Evolutionary conservation across 148 eudicot species (phyloP), one percentile per base, ranked within the genome.

Genomic region (Polygonum aviculare): DNA sequence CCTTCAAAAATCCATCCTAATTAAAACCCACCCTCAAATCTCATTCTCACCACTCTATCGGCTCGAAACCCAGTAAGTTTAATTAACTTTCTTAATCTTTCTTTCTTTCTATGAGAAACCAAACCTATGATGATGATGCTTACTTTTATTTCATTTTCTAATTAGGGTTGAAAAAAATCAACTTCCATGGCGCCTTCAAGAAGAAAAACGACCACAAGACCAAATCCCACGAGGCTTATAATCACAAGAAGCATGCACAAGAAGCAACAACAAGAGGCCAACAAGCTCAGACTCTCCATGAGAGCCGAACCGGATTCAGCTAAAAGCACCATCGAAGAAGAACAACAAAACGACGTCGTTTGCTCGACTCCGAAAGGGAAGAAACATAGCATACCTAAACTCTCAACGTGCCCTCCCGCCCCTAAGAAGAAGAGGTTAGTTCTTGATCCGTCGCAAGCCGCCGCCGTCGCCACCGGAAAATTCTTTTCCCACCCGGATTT

Each of bases 401-500:
- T 88, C 14, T 22, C 18, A 11, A 85, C 88, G 1, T 88, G 92
- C 57, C 92, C 89, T 10, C 87, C 92, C 16, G 89, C 92, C 3
- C 92, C 92, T 0, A 88, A 80, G 87, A 88, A 88, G 84, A 77
- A 77, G 12, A 76, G 78, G 76, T 60, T 50, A 7, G 49, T 50
- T 14, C 48, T 31, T 12, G 10, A 74, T 16, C 19, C n/a, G 3
- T 3, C 31, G 3, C 35, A n/a, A 7, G 9, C 45, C 19, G 44
- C n/a, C 12, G 12, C 87, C 0, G 36, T 44, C 41, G 4, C 72
- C 12, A 5, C 86, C 0, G 73, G 82, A 2, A 55, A 86, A 26
- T 88, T 86, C 75, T 88, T 86, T 74, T 77, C 84, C 35, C 87
- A 82, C 73, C 89, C 87, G 63, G 91, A 88, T 79, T 48, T 88